Percentiles rank a stretch among this genome's conserved stretches.
These are phyloP conservation scores for Phaeosphaeriaceae sp. DNA, from an alignment of 2,329 filamentous ascomycete species.

Conservation along the genomic window DNA sequence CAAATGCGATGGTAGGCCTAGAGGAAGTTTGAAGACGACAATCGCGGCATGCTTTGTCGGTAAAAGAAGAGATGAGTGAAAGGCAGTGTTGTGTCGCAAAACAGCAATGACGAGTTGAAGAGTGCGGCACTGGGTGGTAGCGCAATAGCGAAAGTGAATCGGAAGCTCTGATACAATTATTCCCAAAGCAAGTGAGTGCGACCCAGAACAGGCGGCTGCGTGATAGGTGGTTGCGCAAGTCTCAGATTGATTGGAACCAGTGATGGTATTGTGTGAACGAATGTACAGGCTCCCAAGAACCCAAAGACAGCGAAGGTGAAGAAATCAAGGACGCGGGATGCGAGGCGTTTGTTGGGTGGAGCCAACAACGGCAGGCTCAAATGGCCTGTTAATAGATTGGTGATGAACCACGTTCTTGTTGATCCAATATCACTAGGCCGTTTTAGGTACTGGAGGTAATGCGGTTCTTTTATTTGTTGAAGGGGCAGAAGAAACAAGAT, in stretches of 20 bases:
- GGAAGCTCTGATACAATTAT: conserved; percentile 9
- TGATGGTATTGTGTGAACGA: conserved; percentile 17
- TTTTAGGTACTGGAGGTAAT: not conserved
- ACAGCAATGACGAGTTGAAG: not conserved
- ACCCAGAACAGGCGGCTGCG: conserved; percentile 2
- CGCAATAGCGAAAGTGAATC: not conserved
- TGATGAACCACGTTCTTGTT: conserved; percentile 13
- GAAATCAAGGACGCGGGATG: conserved; percentile 13
- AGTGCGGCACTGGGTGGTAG: not conserved
- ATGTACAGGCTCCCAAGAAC: conserved; percentile 20
- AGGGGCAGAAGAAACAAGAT: not conserved
- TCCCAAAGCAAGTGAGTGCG: not conserved
- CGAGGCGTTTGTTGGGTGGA: conserved; percentile 25
- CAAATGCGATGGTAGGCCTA: not conserved
- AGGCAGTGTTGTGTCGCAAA: not conserved
- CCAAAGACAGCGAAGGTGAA: conserved; percentile 17
- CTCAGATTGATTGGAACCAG: conserved; percentile 3
- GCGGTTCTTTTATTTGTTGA: not conserved
- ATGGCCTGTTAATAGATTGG: conserved; percentile 15
- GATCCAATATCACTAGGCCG: not conserved
- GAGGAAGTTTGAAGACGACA: not conserved
- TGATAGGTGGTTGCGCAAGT: not conserved
- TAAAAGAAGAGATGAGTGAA: not conserved
- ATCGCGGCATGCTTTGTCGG: conserved; percentile 3
- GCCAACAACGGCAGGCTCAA: conserved; percentile 13